phyloP scores from a whole-genome alignment of 2,329 filamentous ascomycete genomes.

The Neopestalotiopsis clavispora region DNA sequence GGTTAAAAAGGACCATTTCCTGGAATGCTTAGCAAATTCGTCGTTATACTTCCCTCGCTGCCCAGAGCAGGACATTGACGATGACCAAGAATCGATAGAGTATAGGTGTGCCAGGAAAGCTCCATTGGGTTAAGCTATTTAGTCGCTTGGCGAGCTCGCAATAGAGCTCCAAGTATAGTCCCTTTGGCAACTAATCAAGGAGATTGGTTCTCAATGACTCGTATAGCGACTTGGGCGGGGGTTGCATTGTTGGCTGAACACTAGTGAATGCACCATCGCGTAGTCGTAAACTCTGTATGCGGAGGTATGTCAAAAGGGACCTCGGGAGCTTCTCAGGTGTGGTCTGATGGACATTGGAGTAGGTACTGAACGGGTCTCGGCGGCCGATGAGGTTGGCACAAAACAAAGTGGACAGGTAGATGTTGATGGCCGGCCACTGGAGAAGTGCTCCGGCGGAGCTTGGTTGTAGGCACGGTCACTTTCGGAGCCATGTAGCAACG shows the following conservation, averaged over 20 bases:
- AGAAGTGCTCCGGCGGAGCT: not conserved
- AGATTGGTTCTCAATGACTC: not conserved
- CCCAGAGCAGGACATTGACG: not conserved
- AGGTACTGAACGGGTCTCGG: not conserved
- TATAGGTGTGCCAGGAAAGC: not conserved
- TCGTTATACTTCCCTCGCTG: not conserved
- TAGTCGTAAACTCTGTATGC: not conserved
- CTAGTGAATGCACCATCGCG: not conserved
- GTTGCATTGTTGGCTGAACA: not conserved
- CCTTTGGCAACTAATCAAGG: not conserved
- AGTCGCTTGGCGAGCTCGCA: not conserved
- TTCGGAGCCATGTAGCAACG: not conserved
- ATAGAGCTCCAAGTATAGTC: constrained; percentile 1
- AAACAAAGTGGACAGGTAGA: not conserved
- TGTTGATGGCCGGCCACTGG: not conserved
- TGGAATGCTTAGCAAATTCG: too few relatives aligned
- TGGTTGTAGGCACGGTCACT: not conserved
- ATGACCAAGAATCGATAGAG: not conserved
- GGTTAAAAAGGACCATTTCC: too few relatives aligned
- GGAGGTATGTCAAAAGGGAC: constrained; percentile 4
- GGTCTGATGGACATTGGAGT: not conserved
- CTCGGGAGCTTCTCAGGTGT: not conserved
- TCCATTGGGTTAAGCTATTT: not conserved
- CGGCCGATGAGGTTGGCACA: not conserved
- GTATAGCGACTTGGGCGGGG: not conserved